Evolutionary conservation across 768 basidiomycete genomes (phyloP).

Genomic region (Coprinopsis marcescibilis): DNA sequence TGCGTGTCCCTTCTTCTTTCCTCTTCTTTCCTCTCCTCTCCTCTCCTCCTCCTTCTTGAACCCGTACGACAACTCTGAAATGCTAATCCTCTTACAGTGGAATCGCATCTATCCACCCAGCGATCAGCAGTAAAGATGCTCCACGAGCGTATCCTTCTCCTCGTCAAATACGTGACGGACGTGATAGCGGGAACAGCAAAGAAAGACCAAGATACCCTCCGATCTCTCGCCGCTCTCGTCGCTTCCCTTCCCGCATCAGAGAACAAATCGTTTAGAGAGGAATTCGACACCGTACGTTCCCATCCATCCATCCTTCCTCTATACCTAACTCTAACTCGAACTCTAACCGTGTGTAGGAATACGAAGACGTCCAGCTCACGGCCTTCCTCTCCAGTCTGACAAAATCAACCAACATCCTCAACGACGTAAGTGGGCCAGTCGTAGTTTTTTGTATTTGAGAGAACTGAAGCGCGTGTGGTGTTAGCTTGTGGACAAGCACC

Average conservation of each 20-base stretch:
- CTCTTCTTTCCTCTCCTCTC: no score
- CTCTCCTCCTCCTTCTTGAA: conserved; percentile 1
- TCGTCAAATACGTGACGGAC: neutral
- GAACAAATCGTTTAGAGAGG: conserved; percentile 74
- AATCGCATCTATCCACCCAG: conserved; percentile 86
- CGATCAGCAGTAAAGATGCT: conserved; percentile 96
- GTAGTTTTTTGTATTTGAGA: no score
- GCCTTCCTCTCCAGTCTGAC: conserved; percentile 84
- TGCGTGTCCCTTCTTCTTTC: no score
- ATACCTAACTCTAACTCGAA: neutral
- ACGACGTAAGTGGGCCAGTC: no score
- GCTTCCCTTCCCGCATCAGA: conserved; percentile 87
- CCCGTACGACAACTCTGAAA: no score
- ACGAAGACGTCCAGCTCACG: conserved; percentile 91
- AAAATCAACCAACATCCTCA: conserved; percentile 80
- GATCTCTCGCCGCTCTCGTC: conserved; percentile 80
- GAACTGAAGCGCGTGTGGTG: conserved; percentile 6
- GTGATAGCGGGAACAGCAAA: conserved; percentile 70
- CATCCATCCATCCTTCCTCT: conserved; percentile 2
- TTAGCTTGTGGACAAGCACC: conserved; percentile 76
- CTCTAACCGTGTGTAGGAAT: conserved; percentile 55
- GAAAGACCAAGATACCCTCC: conserved; percentile 75
- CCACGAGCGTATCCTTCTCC: conserved; percentile 68
- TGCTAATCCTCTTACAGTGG: conserved; percentile 46
- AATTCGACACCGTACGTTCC: conserved; percentile 73